Conservation (phyloP, 2,329 filamentous ascomycete genomes). For the Lasiodiplodia citricola region DNA sequence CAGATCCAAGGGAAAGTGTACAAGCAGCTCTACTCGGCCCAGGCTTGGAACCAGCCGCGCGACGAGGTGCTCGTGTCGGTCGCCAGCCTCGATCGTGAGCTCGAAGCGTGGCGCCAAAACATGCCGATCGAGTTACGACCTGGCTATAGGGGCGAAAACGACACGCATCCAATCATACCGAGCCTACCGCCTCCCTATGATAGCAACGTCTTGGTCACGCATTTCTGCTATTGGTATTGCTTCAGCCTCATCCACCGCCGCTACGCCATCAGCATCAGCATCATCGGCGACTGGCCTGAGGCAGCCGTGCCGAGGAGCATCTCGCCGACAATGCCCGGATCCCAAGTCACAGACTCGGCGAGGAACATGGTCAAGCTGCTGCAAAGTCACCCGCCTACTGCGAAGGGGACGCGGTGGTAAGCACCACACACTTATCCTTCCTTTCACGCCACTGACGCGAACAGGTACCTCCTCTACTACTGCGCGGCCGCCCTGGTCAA, state of each 20-base stretch:
- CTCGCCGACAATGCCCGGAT: not conserved
- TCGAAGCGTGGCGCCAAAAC: not conserved
- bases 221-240: constrained; percentile 12
- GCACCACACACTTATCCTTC: not conserved
- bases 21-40: constrained; percentile 10
- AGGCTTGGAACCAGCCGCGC: not conserved
- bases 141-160: not conserved
- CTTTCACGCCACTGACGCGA: not conserved
- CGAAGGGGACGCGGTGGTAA: constrained; percentile 2
- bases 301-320: not conserved
- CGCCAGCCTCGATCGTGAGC: not conserved
- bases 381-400: not conserved
- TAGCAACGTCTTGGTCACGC: not conserved
- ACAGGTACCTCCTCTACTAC: constrained; percentile 10
- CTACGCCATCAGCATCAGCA: not conserved
- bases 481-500: not conserved
- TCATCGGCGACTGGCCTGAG: not conserved
- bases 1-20: not conserved
- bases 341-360: not conserved
- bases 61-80: not conserved
- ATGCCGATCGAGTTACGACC: not conserved
- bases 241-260: not conserved
- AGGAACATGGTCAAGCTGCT: not conserved
- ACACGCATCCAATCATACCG: not conserved
- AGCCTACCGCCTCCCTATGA: not conserved